Conservation (phyloP, 1,284 basidiomycete species). For the Cutaneotrichosporon spelunceum region DNA sequence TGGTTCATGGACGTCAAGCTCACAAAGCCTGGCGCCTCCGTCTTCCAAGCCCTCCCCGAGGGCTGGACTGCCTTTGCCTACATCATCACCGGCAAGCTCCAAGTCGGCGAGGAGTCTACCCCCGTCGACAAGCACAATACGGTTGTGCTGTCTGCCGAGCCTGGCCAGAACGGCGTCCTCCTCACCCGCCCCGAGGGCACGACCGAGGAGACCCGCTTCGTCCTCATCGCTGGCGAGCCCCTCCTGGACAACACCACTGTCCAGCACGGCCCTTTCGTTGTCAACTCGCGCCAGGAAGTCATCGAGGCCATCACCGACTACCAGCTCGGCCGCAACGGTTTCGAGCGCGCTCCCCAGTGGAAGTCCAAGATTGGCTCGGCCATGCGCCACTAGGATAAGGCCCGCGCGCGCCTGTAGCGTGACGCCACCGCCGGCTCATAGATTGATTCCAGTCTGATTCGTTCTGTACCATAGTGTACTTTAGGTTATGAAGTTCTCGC, state of each 20-base stretch:
- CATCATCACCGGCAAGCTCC: conserved; percentile 62
- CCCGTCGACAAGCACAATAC: conserved; percentile 67
- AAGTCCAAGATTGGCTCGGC: conserved; percentile 68
- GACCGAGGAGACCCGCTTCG: conserved; percentile 64
- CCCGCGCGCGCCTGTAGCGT: conserved; percentile 1
- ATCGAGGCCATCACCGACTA: conserved; percentile 80
- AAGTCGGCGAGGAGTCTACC: conserved; percentile 54
- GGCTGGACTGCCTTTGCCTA: conserved; percentile 83
- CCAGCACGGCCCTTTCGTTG: conserved; percentile 62
- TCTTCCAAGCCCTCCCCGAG: conserved; percentile 80
- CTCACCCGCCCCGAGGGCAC: conserved; percentile 53
- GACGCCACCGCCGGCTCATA: not conserved
- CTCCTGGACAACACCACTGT: conserved; percentile 77
- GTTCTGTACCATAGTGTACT: conserved; percentile 1
- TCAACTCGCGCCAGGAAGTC: conserved; percentile 76
- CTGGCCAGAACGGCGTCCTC: conserved; percentile 44
- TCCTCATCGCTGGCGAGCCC: conserved; percentile 82
- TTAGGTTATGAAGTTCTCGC: not conserved
- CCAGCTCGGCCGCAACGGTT: conserved; percentile 74
- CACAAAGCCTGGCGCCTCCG: conserved; percentile 60
- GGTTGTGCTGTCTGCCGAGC: conserved; percentile 56
- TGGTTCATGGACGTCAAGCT: conserved; percentile 87
- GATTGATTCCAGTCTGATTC: not conserved
- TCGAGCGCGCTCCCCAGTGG: conserved; percentile 86
- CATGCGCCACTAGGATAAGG: conserved; percentile 10